Evolutionary conservation across 305 asterid species (phyloP), one percentile per base, ranked within the genome.

Genomic region (Fraxinus dipetala): DNA sequence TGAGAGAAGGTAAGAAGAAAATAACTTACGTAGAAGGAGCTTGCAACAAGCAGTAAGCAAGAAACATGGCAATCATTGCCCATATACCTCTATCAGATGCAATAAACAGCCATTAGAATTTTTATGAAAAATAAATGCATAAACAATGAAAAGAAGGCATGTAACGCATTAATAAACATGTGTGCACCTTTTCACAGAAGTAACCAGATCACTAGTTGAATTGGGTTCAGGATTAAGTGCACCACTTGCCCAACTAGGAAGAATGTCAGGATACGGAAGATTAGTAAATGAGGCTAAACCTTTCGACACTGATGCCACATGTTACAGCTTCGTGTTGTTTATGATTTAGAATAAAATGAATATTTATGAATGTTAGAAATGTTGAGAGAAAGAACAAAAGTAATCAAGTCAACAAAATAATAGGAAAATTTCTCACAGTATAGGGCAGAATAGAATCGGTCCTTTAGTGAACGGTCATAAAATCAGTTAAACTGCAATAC

Each of bases 61-160:
- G 98, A 87, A 90, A 94, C 70, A 94, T 97, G 10, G 98, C 95
- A 77, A 92, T 83, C 98, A 96, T 92, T 78, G 98, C 99, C 97
- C 98, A 96, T 61, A 94, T 78, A 77, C 99, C 99, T 93, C 99
- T 96, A 82, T 48, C 78, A 86, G 84, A 86, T 70, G 81, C 76
- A 88, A 81, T 24, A 69, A 80, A 63, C 61, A 82, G 82, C 32
- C 72, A 79, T 79, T 77, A 54, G 69, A 28, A 86, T 35, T 76
- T 30, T 81, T 65, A 72, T 45, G 24, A 76, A 75, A 80, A 83
- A 35, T 31, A 65, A 16, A 61, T 26, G 11, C 18, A 75, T 54
- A 80, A 32, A 72, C 75, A 76, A 63, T 38, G 2, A 6, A 73
- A 78, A 36, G 81, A 85, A 77, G 35, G 38, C 38, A 65, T 76